Evolutionary conservation across 192 early-diverging fungal genomes (phyloP).

Genomic region (Linnemannia exigua): DNA sequence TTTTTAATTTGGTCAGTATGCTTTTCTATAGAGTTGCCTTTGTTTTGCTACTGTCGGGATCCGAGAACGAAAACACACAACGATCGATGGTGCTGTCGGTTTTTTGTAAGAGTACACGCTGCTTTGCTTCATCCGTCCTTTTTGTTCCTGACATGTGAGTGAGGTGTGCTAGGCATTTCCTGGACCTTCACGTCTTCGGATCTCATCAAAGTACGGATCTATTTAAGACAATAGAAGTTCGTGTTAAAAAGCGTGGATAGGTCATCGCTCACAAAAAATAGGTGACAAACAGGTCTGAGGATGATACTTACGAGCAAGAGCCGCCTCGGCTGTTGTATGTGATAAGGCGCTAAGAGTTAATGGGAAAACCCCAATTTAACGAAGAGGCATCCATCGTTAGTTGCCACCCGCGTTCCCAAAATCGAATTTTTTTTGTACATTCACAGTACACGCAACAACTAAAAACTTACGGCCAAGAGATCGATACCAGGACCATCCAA

Average conservation of each 20-base stretch:
- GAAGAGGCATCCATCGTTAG: not conserved
- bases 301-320: constrained; percentile 41
- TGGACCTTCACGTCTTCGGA: constrained; percentile 35
- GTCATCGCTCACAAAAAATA: not conserved
- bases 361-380: not conserved
- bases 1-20: not conserved
- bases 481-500: constrained; percentile 89
- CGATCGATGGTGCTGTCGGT: not conserved
- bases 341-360: constrained; percentile 29
- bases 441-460: no score
- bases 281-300: not conserved
- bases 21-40: not conserved
- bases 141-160: not conserved
- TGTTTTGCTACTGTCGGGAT: not conserved
- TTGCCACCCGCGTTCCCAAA: not conserved
- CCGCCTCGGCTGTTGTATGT: constrained; percentile 54
- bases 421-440: no score
- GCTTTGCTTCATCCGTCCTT: not conserved
- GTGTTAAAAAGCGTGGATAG: not conserved
- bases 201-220: constrained; percentile 55
- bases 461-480: constrained; percentile 74
- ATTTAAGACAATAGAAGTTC: not conserved
- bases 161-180: not conserved
- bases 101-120: not conserved
- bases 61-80: not conserved